Evolutionary conservation across 768 basidiomycete species (phyloP).

Genomic region (Tylopilus sp.): DNA sequence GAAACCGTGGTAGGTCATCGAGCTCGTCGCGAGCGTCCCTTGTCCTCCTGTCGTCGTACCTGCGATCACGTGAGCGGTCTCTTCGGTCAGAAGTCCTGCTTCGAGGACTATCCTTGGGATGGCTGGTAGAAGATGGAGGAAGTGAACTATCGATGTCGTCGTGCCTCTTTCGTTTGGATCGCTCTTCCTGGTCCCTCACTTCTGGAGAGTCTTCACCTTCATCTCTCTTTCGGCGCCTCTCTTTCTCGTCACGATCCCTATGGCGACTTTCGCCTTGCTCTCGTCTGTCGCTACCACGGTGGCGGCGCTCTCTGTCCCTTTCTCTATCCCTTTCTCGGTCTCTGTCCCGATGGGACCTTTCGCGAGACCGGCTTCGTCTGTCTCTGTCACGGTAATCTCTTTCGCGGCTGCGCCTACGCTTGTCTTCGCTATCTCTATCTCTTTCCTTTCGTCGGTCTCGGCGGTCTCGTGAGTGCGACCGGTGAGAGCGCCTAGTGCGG

Average conservation of each 20-base stretch:
- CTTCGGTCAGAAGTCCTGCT: constrained; percentile 42
- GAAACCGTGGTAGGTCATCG: constrained; percentile 50
- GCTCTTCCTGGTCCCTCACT: constrained; percentile 46
- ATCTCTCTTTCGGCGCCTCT: constrained; percentile 68
- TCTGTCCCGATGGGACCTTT: constrained; percentile 42
- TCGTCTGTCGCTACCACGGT: constrained; percentile 45
- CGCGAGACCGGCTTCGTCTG: constrained; percentile 46
- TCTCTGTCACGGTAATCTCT: constrained; percentile 48
- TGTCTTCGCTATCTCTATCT: constrained; percentile 56
- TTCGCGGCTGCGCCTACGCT: constrained; percentile 62
- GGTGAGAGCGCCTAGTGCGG: constrained; percentile 67
- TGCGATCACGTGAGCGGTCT: constrained; percentile 54
- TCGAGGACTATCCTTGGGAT: constrained; percentile 47
- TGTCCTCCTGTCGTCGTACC: constrained; percentile 47
- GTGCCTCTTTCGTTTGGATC: constrained; percentile 62
- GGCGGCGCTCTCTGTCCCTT: constrained; percentile 37
- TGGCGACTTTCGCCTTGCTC: constrained; percentile 55
- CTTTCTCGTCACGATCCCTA: constrained; percentile 47
- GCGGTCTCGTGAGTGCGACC: constrained; percentile 63
- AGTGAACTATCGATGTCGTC: constrained; percentile 51
- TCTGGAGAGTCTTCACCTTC: constrained; percentile 51
- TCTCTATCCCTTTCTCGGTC: constrained; percentile 29
- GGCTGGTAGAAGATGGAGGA: constrained; percentile 32
- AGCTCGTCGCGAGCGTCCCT: constrained; percentile 55
- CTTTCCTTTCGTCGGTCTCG: constrained; percentile 42